Evolutionary conservation across 306 rosid genomes (phyloP).

Genomic region (Styphnolobium japonicum): DNA sequence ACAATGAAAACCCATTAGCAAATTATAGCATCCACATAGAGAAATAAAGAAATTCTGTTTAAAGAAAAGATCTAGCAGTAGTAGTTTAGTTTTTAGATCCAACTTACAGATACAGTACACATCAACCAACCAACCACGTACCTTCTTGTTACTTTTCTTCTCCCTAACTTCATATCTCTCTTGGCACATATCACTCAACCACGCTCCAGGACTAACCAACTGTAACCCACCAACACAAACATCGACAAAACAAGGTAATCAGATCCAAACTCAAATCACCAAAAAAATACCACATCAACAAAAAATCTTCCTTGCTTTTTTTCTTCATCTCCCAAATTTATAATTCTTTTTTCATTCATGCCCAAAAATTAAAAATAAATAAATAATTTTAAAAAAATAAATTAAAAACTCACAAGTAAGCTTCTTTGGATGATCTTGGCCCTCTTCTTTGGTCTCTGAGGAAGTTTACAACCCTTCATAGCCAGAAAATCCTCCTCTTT

Average conservation of each 20-base stretch:
- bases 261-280: slow-evolving; percentile 19
- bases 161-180: slow-evolving; percentile 91
- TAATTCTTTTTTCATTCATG: too few relatives aligned
- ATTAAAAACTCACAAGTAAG: slow-evolving; percentile 47
- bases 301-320: too few relatives aligned
- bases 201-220: slow-evolving; percentile 90
- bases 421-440: slow-evolving; percentile 78
- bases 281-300: too few relatives aligned
- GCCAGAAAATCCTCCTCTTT: slow-evolving; percentile 84
- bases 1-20: background rate
- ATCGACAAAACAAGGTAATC: background rate
- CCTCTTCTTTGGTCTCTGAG: slow-evolving; percentile 82
- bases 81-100: background rate
- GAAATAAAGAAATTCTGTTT: background rate
- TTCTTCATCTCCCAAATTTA: too few relatives aligned
- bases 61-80: background rate
- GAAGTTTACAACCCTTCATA: slow-evolving; percentile 80
- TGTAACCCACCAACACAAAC: slow-evolving; percentile 14
- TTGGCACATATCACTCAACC: slow-evolving; percentile 89
- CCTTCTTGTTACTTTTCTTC: slow-evolving; percentile 83
- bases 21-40: background rate
- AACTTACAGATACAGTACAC: background rate
- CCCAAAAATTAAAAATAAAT: background rate
- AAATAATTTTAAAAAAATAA: background rate
- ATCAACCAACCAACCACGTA: slow-evolving; percentile 25